These are phyloP conservation scores for Penicillium lagena DNA, from an alignment of 495 filamentous ascomycete species.

Conservation along the genomic window DNA sequence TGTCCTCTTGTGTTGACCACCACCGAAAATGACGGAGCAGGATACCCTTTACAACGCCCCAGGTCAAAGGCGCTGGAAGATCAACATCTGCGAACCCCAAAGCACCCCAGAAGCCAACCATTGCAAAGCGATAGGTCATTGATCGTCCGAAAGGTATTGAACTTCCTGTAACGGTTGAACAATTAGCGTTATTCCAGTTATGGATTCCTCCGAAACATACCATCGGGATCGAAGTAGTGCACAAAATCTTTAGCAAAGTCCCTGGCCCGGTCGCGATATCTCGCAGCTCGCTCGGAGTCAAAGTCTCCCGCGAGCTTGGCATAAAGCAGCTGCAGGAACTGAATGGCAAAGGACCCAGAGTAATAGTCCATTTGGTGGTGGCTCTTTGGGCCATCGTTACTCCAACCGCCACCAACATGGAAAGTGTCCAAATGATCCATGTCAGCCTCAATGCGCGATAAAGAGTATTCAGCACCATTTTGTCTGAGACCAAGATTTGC, in stretches of 20 bases:
- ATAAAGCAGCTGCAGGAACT: constrained; percentile 71
- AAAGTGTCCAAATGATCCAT: constrained; percentile 74
- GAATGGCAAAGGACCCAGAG: constrained; percentile 73
- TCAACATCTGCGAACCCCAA: constrained; percentile 69
- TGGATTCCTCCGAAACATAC: constrained; percentile 15
- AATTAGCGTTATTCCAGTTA: no score
- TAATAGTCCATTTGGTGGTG: constrained; percentile 82
- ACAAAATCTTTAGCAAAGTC: constrained; percentile 62
- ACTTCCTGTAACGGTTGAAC: constrained; percentile 14
- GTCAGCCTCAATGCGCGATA: constrained; percentile 61
- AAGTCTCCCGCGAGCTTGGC: constrained; percentile 63
- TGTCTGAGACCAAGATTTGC: constrained; percentile 70
- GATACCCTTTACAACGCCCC: constrained; percentile 73
- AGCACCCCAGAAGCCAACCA: constrained; percentile 77
- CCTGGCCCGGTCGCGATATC: constrained; percentile 61
- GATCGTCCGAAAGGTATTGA: constrained; percentile 71
- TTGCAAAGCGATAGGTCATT: constrained; percentile 74
- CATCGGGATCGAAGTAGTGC: constrained; percentile 66
- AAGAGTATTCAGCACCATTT: constrained; percentile 60
- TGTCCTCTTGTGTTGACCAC: constrained; percentile 69
- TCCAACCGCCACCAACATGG: constrained; percentile 74
- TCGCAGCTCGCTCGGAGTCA: constrained; percentile 59
- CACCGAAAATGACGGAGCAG: constrained; percentile 67
- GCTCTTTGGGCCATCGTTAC: constrained; percentile 69
- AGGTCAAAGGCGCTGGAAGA: constrained; percentile 61